Evolutionary conservation across 108 stramenopile species (phyloP).

Genomic region (Nannochloropsis salina): DNA sequence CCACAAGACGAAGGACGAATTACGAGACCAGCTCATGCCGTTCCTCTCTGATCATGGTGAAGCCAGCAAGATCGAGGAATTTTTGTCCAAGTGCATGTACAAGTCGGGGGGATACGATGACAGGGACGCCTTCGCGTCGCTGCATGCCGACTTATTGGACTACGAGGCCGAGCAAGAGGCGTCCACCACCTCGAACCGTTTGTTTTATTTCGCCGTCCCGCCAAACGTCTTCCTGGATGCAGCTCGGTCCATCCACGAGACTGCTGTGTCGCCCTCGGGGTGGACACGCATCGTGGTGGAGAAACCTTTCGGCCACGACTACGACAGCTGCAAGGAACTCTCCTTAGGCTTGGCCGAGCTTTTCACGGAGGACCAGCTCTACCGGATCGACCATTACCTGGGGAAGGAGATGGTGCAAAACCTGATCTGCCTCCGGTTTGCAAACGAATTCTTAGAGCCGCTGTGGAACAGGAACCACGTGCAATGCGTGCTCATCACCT

Average conservation of each 20-base stretch:
- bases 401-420: conserved; percentile 99
- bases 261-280: conserved; percentile 65
- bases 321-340: conserved; percentile 67
- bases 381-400: conserved; percentile 96
- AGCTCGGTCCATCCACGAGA: conserved; percentile 63
- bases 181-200: conserved; percentile 55
- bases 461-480: conserved; percentile 65
- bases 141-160: conserved; percentile 51
- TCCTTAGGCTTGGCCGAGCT: conserved; percentile 57
- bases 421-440: conserved; percentile 72
- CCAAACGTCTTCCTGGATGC: conserved; percentile 86
- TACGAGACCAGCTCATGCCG: conserved; percentile 69
- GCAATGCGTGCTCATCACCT: conserved; percentile 53
- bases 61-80: conserved; percentile 60
- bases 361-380: conserved; percentile 78
- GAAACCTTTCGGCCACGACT: conserved; percentile 94
- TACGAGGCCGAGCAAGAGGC: conserved; percentile 46
- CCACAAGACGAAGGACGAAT: conserved; percentile 63
- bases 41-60: conserved; percentile 56
- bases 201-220: conserved; percentile 97
- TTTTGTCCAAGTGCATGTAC: conserved; percentile 68
- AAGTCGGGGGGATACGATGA: conserved; percentile 73
- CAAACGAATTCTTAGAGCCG: conserved; percentile 81
- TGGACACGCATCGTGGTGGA: conserved; percentile 89
- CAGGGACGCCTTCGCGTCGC: conserved; percentile 60